These are phyloP conservation scores for Ascobolus immersus DNA, from an alignment of 495 filamentous ascomycete genomes.

Conservation along the genomic window DNA sequence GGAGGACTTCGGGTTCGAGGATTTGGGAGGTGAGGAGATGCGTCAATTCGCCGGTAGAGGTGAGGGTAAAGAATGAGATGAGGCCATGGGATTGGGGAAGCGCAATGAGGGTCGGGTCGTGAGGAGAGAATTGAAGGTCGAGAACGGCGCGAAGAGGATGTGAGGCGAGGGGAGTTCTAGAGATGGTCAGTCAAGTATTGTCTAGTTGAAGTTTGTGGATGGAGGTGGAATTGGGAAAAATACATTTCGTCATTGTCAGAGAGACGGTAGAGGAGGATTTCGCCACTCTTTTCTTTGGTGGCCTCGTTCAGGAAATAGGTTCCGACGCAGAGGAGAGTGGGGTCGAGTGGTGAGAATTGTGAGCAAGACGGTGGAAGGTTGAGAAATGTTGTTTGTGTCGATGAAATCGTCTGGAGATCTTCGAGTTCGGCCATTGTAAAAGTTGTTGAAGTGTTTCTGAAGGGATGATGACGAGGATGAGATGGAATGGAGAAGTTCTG, in stretches of 20 bases:
- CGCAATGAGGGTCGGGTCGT: conserved; percentile 29
- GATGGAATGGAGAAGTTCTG: too few relatives aligned
- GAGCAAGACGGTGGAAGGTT: conserved; percentile 58
- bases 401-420: too few relatives aligned
- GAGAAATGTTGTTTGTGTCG: too few relatives aligned
- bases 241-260: background rate
- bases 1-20: conserved; percentile 29
- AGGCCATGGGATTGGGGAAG: conserved; percentile 48
- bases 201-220: background rate
- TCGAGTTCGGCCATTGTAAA: too few relatives aligned
- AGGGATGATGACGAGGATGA: too few relatives aligned
- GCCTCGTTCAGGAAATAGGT: conserved; percentile 44
- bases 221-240: background rate
- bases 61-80: conserved; percentile 34
- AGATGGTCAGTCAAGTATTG: background rate
- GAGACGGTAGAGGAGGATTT: conserved; percentile 34
- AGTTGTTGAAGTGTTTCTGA: too few relatives aligned
- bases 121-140: conserved; percentile 58
- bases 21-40: conserved; percentile 14
- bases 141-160: conserved; percentile 43
- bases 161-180: conserved; percentile 20
- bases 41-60: conserved; percentile 13
- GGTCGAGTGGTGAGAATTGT: conserved; percentile 43
- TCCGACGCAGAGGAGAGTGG: conserved; percentile 51
- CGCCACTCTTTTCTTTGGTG: conserved; percentile 33